Base-by-base conservation (phyloP, 2,329 filamentous ascomycete species). In the Exophiala viscosa region DNA sequence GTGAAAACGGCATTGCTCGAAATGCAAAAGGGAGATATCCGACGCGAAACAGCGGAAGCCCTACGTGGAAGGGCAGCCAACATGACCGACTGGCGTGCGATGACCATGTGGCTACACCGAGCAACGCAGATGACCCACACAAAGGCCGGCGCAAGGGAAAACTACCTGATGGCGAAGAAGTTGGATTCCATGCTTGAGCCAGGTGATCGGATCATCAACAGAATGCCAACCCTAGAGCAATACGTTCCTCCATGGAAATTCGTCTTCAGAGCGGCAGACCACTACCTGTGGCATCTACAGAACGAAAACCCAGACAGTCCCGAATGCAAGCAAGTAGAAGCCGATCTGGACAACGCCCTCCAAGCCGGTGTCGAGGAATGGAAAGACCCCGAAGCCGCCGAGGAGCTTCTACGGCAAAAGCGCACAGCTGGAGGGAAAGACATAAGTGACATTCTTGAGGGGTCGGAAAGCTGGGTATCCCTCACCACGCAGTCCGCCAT, bases 401-500 rank as follows among this genome's bases (percentile, higher is more conserved):
- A 57, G 4, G 13, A 52, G 17, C 44, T 51, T 10, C 46, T 60
- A 11, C 31, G 23, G 2, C 23, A 28, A 28, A 28, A 28, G 23
- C 23, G 23, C 8, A 28, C 23, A 28, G 23, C 8, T 28, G 23
- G 23, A 28, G 23, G 23, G 23, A 28, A 28, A 28, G 23, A 28
- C 8, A 7, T 4, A 4, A 28, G 23, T 28, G 23, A 28, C 8
- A 28, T 28, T 28, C 23, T 7, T 5, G 23, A 28, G 23, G 23
- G 23, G 8, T 54, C 55, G 13, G 18, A 45, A 9, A 23, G 43
- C 17, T 62, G 58, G 58, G 20, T 58, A 20, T 38, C 48, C 13
- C 34, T 60, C 13, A 49, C 47, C 15, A 58, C 48, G 2, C 44
- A 51, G 20, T 40, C 54, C 28, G 58, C 58, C 2, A 53, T 52